Percentiles rank a stretch among this genome's conserved stretches.
phyloP scores from a whole-genome alignment of 202 grass and related monocot species.

The Setaria viridis region DNA sequence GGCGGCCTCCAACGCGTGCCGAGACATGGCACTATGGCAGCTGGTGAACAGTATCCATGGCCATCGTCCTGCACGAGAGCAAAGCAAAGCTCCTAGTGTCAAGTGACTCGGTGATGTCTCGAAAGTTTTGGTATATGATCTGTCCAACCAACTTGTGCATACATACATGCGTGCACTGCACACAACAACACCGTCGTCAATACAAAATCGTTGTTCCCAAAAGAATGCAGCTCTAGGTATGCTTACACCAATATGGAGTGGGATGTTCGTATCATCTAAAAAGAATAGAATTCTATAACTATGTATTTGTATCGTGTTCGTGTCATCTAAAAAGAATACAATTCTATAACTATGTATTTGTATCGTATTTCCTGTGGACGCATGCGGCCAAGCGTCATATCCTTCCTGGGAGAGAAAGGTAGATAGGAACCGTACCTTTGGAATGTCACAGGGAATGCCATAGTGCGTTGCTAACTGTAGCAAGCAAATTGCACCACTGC shows the following conservation, averaged over 20 bases:
- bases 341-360: too few relatives aligned
- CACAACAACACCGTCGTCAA: background rate
- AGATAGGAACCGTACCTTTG: background rate
- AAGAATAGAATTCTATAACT: too few relatives aligned
- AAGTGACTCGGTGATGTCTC: constrained; percentile 40
- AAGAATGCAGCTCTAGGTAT: too few relatives aligned
- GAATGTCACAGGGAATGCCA: background rate
- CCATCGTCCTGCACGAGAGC: background rate
- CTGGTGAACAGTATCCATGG: background rate
- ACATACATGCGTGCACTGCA: background rate
- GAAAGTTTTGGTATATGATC: background rate
- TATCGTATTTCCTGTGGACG: constrained; percentile 4
- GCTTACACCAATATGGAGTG: too few relatives aligned
- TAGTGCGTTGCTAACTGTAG: background rate
- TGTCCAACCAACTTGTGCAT: constrained; percentile 10
- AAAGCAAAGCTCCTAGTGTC: constrained; percentile 11
- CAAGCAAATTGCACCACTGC: background rate
- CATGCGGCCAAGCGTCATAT: background rate
- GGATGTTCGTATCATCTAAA: too few relatives aligned
- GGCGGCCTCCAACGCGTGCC: constrained; percentile 14
- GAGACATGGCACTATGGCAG: background rate
- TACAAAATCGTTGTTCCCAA: too few relatives aligned
- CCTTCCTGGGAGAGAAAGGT: background rate
- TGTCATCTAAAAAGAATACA: too few relatives aligned
- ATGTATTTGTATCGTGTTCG: background rate